Evolutionary conservation across 2,329 filamentous ascomycete species (phyloP).

Genomic region (Calonectria ilicicola): DNA sequence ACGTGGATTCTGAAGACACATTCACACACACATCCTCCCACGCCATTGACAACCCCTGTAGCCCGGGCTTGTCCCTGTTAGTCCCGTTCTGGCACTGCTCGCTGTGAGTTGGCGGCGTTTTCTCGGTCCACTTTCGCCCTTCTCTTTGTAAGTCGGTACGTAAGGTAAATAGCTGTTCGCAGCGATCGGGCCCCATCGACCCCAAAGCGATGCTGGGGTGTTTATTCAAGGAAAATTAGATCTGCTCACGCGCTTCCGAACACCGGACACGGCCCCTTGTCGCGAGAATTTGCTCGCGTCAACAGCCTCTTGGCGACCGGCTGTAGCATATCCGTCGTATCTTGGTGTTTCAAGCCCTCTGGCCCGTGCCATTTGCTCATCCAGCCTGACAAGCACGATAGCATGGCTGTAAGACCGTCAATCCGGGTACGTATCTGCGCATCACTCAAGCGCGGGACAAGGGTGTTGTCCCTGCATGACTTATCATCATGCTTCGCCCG

Average conservation of each 20-base stretch:
- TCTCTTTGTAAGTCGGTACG: constrained; percentile 26
- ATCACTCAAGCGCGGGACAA: not conserved
- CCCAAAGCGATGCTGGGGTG: constrained; percentile 5
- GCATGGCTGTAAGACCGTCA: not conserved
- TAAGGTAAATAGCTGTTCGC: constrained; percentile 25
- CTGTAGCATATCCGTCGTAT: constrained; percentile 2
- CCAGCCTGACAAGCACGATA: constrained; percentile 8
- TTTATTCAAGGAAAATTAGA: constrained; percentile 14
- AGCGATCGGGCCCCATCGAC: constrained; percentile 22
- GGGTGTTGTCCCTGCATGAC: constrained; percentile 25
- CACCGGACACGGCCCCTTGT: constrained; percentile 22
- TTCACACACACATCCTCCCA: constrained; percentile 17
- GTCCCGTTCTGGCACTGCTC: constrained; percentile 11
- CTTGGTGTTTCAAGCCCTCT: constrained; percentile 19
- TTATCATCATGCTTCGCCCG: constrained; percentile 23
- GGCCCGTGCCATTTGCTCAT: constrained; percentile 11
- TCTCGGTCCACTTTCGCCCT: constrained; percentile 22
- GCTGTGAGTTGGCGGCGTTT: constrained; percentile 24
- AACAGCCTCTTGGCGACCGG: constrained; percentile 19
- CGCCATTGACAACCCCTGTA: constrained; percentile 5
- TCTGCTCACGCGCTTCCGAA: constrained; percentile 10
- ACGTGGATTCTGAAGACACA: constrained; percentile 6
- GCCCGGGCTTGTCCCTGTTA: constrained; percentile 11
- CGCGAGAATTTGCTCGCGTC: constrained; percentile 12
- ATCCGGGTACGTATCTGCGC: constrained; percentile 6